A percentile compares a stretch with the other conserved stretches of the same genome.
These are phyloP conservation scores for Nakazawaea anatomiae DNA, from an alignment of 805 yeast species.

Conservation along the genomic window DNA sequence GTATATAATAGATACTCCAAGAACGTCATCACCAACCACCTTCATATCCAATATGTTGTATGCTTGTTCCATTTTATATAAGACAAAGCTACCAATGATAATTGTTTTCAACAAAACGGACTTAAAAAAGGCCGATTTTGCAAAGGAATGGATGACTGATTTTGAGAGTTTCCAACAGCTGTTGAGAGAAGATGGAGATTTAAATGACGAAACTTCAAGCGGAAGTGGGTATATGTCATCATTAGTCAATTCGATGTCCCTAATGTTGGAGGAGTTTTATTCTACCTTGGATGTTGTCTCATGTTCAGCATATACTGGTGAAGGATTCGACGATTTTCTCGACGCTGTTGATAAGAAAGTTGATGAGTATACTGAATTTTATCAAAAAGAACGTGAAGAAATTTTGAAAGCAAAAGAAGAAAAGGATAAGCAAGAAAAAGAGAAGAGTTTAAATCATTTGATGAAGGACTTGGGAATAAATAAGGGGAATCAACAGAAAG, in stretches of 20 bases:
- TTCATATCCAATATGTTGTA: slow-evolving; percentile 97
- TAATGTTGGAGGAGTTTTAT: slow-evolving; percentile 94
- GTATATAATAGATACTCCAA: slow-evolving; percentile 93
- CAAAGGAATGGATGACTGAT: slow-evolving; percentile 96
- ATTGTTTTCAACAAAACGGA: slow-evolving; percentile 95
- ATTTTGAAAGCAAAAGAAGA: slow-evolving; percentile 71
- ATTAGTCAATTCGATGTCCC: slow-evolving; percentile 87
- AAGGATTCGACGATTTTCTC: slow-evolving; percentile 87
- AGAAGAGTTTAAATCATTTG: slow-evolving; percentile 60
- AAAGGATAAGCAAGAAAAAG: slow-evolving; percentile 66
- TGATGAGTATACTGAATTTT: slow-evolving; percentile 79
- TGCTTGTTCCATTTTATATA: slow-evolving; percentile 94
- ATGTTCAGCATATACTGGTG: slow-evolving; percentile 92
- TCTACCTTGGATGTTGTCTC: slow-evolving; percentile 87
- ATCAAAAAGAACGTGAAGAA: slow-evolving; percentile 81
- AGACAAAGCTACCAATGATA: slow-evolving; percentile 94
- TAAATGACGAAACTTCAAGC: slow-evolving; percentile 51
- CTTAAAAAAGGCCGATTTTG: slow-evolving; percentile 77
- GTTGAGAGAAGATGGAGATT: slow-evolving; percentile 58
- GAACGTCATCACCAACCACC: slow-evolving; percentile 91
- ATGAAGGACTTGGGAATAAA: slow-evolving; percentile 84
- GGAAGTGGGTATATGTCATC: slow-evolving; percentile 92
- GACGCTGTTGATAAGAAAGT: slow-evolving; percentile 81
- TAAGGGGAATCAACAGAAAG: slow-evolving; percentile 15
- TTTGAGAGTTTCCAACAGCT: slow-evolving; percentile 88